These are phyloP conservation scores for Cadophora gregata DNA, from an alignment of 2,329 filamentous ascomycete species.

Conservation along the genomic window DNA sequence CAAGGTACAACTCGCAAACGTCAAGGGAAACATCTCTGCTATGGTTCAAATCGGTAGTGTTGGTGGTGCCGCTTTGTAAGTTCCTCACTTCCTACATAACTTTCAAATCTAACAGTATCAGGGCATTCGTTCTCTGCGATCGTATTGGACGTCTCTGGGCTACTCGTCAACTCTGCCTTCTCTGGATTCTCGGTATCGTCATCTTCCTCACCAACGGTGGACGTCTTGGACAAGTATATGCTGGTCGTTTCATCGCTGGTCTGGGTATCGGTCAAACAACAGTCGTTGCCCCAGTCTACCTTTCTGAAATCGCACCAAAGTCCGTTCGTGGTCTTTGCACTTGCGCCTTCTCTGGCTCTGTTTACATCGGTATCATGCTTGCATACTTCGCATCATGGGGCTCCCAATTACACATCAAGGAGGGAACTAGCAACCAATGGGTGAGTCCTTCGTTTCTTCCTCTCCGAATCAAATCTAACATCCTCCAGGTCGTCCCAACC, in stretches of 20 bases:
- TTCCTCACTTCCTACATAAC: slow-evolving; percentile 13
- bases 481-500: slow-evolving; percentile 70
- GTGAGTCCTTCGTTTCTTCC: slow-evolving; percentile 33
- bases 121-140: slow-evolving; percentile 63
- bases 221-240: slow-evolving; percentile 63
- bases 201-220: slow-evolving; percentile 65
- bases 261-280: slow-evolving; percentile 68
- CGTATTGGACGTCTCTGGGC: slow-evolving; percentile 68
- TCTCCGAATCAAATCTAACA: slow-evolving; percentile 36
- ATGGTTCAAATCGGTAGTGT: slow-evolving; percentile 50
- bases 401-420: slow-evolving; percentile 55
- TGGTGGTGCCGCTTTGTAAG: slow-evolving; percentile 60
- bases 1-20: slow-evolving; percentile 63
- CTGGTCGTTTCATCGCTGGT: slow-evolving; percentile 69
- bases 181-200: slow-evolving; percentile 64
- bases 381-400: slow-evolving; percentile 80
- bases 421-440: slow-evolving; percentile 57
- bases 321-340: slow-evolving; percentile 76
- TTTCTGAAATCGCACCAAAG: slow-evolving; percentile 74
- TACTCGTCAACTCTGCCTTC: slow-evolving; percentile 59
- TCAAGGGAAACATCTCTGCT: slow-evolving; percentile 66
- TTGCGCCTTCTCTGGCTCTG: slow-evolving; percentile 71
- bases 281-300: slow-evolving; percentile 73
- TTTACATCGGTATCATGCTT: slow-evolving; percentile 79
- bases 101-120: slow-evolving; percentile 7